Percentiles rank a stretch among this genome's conserved stretches.
Conservation (phyloP, 2,329 filamentous ascomycete genomes). For the Ophiosphaerella herpotricha region DNA sequence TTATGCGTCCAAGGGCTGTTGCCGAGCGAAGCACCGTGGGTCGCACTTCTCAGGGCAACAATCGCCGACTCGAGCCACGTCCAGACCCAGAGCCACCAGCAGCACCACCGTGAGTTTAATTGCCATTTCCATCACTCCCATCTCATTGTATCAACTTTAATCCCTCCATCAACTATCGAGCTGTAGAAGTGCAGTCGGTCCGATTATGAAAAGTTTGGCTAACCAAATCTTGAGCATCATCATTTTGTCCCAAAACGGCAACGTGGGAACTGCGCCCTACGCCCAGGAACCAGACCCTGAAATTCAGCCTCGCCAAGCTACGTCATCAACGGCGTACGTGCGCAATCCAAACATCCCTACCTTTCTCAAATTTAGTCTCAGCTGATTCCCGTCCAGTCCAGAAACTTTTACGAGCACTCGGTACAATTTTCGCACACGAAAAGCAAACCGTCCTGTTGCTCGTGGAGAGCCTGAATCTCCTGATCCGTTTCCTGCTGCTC, state of each 20-base stretch:
- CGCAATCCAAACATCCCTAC: slow-evolving; percentile 11
- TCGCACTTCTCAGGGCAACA: not conserved
- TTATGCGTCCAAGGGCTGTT: not conserved
- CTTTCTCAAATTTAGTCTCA: slow-evolving; percentile 5
- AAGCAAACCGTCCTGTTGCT: not conserved
- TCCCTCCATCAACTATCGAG: no score
- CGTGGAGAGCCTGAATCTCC: slow-evolving; percentile 11
- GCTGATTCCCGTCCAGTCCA: slow-evolving; percentile 8
- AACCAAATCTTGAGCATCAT: slow-evolving; percentile 22
- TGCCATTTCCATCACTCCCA: no score
- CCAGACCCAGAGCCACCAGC: slow-evolving; percentile 31
- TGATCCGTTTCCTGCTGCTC: slow-evolving; percentile 21
- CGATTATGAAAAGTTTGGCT: slow-evolving; percentile 2
- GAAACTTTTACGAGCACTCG: not conserved
- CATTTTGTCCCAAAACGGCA: slow-evolving; percentile 29
- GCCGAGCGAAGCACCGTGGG: not conserved
- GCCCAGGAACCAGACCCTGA: slow-evolving; percentile 27
- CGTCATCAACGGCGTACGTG: slow-evolving; percentile 32
- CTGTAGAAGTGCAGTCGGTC: no score
- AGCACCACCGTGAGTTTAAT: slow-evolving; percentile 32
- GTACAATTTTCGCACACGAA: slow-evolving; percentile 14
- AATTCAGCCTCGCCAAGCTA: slow-evolving; percentile 20
- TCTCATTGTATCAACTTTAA: no score
- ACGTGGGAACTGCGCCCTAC: slow-evolving; percentile 14
- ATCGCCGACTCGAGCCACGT: slow-evolving; percentile 7